Conservation (phyloP, 371 early-diverging fungal species). For the Gilbertella persicaria region DNA sequence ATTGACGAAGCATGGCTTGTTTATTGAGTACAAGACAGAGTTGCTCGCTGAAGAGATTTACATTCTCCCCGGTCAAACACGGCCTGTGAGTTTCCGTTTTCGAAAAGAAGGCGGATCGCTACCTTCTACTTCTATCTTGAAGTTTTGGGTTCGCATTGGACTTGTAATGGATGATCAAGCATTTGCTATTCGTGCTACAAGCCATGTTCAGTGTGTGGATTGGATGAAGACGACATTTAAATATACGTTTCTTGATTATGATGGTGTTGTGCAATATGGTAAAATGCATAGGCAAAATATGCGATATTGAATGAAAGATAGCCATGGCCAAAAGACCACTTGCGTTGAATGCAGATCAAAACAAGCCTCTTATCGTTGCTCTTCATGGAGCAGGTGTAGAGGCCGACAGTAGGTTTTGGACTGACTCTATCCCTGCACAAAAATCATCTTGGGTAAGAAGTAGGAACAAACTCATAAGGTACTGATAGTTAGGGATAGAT, state of each 20-base stretch:
- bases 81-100: slow-evolving; percentile 21
- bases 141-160: slow-evolving; percentile 16
- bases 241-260: slow-evolving; percentile 66
- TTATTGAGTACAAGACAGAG: slow-evolving; percentile 20
- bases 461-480: no score
- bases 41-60: background rate
- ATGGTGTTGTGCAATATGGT: slow-evolving; percentile 66
- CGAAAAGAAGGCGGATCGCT: slow-evolving; percentile 12
- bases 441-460: slow-evolving; percentile 51
- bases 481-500: slow-evolving; percentile 32
- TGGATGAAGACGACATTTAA: slow-evolving; percentile 16
- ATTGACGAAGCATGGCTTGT: slow-evolving; percentile 2
- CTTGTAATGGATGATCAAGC: slow-evolving; percentile 10
- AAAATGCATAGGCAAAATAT: background rate
- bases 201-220: slow-evolving; percentile 11
- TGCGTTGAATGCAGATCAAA: slow-evolving; percentile 6
- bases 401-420: slow-evolving; percentile 52
- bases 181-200: slow-evolving; percentile 13
- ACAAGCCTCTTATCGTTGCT: slow-evolving; percentile 62
- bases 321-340: slow-evolving; percentile 28
- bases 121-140: slow-evolving; percentile 8
- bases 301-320: background rate
- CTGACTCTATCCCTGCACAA: slow-evolving; percentile 48
- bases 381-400: slow-evolving; percentile 70
- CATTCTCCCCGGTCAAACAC: slow-evolving; percentile 15